These are phyloP conservation scores for Apiotrichum porosum DNA, from an alignment of 1,284 basidiomycete species.

Conservation along the genomic window DNA sequence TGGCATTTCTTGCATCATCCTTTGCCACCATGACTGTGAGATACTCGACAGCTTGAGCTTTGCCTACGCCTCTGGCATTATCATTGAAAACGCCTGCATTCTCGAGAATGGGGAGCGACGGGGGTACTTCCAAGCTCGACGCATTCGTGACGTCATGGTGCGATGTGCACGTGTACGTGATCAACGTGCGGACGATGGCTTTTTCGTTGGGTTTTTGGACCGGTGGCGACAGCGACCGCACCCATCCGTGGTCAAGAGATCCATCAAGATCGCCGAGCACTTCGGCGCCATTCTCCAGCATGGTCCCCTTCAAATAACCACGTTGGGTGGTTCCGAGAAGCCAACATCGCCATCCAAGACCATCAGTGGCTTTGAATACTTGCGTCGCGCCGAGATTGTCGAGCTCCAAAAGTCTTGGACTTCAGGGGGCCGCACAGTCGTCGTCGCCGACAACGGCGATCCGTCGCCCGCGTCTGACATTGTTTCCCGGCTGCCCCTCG, in stretches of 20 bases:
- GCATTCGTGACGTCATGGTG: constrained; percentile 3
- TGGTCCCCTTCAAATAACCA: not conserved
- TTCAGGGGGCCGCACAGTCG: not conserved
- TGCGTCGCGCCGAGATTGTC: constrained; percentile 8
- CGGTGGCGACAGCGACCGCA: constrained; percentile 6
- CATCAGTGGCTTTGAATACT: constrained; percentile 10
- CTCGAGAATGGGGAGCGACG: constrained; percentile 5
- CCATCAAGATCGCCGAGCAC: constrained; percentile 7
- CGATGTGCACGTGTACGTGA: constrained; percentile 6
- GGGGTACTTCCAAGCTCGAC: constrained; percentile 9
- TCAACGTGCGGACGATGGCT: constrained; percentile 2
- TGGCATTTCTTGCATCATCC: constrained; percentile 1
- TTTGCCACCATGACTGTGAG: not conserved
- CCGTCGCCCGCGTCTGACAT: not conserved
- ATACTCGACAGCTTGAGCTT: constrained; percentile 5
- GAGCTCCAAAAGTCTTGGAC: constrained; percentile 8
- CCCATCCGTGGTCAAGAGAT: constrained; percentile 7
- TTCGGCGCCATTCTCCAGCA: constrained; percentile 10
- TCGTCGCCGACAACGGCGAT: not conserved
- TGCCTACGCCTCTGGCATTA: not conserved
- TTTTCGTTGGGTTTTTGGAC: constrained; percentile 9
- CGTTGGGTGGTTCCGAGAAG: too few species aligned
- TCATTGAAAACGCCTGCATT: constrained; percentile 11
- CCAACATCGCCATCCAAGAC: not conserved
- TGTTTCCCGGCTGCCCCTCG: not conserved